Evolutionary conservation across 2,329 filamentous ascomycete genomes (phyloP).

Genomic region (Trichoderma atrobrunneum): DNA sequence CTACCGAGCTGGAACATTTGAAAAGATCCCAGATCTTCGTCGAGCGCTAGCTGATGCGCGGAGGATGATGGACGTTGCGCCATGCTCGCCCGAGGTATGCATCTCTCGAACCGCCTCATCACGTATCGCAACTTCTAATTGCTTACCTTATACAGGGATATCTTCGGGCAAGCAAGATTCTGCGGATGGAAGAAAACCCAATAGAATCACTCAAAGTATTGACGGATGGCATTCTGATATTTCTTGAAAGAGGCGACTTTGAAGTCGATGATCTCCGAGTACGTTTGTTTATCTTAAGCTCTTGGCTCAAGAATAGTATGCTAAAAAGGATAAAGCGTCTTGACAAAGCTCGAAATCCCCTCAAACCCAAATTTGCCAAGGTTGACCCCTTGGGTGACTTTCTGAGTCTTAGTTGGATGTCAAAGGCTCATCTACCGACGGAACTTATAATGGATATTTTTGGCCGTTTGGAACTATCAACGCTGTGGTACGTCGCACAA

Average conservation of each 20-base stretch:
- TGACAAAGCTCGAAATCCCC: constrained; percentile 33
- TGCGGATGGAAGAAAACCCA: constrained; percentile 37
- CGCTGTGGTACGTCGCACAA: constrained; percentile 29
- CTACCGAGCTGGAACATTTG: constrained; percentile 41
- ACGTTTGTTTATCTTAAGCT: background rate
- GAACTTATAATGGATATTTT: constrained; percentile 40
- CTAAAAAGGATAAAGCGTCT: constrained; percentile 31
- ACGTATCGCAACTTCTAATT: background rate
- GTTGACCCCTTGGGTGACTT: constrained; percentile 34
- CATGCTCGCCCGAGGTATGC: constrained; percentile 39
- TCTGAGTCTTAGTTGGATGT: constrained; percentile 2
- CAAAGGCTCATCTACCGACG: constrained; percentile 28
- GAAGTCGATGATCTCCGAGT: background rate
- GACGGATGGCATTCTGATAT: constrained; percentile 38
- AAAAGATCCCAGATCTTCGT: constrained; percentile 37
- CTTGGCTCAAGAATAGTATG: background rate
- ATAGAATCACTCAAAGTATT: constrained; percentile 42
- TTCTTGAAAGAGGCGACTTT: constrained; percentile 20
- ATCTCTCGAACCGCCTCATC: background rate
- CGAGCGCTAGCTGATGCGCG: constrained; percentile 41
- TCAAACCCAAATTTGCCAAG: constrained; percentile 34
- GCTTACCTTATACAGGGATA: constrained; percentile 36
- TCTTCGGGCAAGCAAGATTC: constrained; percentile 41
- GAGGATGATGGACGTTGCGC: constrained; percentile 44
- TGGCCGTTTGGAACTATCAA: constrained; percentile 33